Base-by-base conservation (phyloP, 2,329 filamentous ascomycete genomes). In the Acrocalymma vagum region DNA sequence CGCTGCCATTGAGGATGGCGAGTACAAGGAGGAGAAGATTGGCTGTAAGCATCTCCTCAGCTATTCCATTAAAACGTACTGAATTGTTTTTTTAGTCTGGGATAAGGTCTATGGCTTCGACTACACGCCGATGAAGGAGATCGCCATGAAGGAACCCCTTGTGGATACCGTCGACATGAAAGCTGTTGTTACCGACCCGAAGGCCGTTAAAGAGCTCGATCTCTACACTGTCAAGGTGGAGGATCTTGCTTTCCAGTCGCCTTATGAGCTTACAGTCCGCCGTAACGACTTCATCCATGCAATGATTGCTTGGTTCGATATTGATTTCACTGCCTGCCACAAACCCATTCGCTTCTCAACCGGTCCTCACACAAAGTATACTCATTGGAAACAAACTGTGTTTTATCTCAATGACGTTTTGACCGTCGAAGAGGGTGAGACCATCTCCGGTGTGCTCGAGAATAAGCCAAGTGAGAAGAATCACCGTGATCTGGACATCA, bases 11-110 rank as follows among this genome's bases (percentile, higher is more conserved):
- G 94, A 99, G 78, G 94, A 99, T 67, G 94, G 94, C 55, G 94
- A 99, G 51, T 99, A 99, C 83, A 97, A 97, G 81, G 93, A 97
- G 53, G 94, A 99, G 79, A 99, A 99, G 82, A 99, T 99, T 66
- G 93, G 92, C 74, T 99, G 93, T 97, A 42, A 48, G 49, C 17
- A 31, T 21, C 17, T 18, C 26, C 13, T 22, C n/a, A 13, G 8
- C 6, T 3, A 10, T 20, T 6, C 14, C 8, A 6, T 18, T 18
- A 14, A 32, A 42, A n/a, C 6, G 30, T 26, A 37, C 29, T 38
- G 24, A 44, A 29, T 38, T 26, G 16, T 32, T 10, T 10, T 6
- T 24, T 20, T 29, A 97, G 93, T 97, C 82, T 99, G 94, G 94
- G 92, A 97, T 70, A 96, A 96, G 64, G 94, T 99, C 53, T 99